These are phyloP conservation scores for Aspergillus brunneoviolaceus DNA, from an alignment of 2,329 filamentous ascomycete species.

Conservation along the genomic window DNA sequence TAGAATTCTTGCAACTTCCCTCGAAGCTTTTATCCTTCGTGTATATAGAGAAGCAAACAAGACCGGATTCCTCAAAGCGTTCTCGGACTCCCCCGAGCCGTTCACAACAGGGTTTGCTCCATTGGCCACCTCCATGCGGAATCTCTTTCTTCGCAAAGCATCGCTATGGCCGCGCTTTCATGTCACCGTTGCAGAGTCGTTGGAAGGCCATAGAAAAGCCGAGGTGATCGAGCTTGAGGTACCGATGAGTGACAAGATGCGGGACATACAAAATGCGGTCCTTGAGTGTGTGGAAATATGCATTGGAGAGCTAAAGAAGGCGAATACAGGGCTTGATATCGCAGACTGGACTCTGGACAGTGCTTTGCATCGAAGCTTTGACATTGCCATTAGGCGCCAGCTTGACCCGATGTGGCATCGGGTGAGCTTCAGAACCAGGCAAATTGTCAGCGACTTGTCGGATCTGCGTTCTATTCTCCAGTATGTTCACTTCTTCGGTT, in stretches of 20 bases:
- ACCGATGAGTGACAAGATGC: slow-evolving; percentile 93
- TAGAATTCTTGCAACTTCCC: slow-evolving; percentile 76
- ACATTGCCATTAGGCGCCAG: slow-evolving; percentile 81
- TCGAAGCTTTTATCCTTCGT: slow-evolving; percentile 92
- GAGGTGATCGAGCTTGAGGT: slow-evolving; percentile 97
- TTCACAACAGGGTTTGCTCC: slow-evolving; percentile 87
- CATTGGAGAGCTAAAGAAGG: slow-evolving; percentile 89
- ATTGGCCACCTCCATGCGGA: slow-evolving; percentile 85
- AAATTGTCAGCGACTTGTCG: slow-evolving; percentile 87
- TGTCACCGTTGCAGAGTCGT: slow-evolving; percentile 78
- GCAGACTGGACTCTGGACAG: slow-evolving; percentile 96
- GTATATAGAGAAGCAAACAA: slow-evolving; percentile 96
- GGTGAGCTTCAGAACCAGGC: slow-evolving; percentile 89
- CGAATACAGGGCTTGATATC: slow-evolving; percentile 86
- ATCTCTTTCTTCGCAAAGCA: slow-evolving; percentile 82
- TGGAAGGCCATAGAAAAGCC: slow-evolving; percentile 88
- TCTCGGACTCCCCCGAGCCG: slow-evolving; percentile 89
- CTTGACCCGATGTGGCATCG: slow-evolving; percentile 97
- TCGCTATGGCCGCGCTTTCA: slow-evolving; percentile 94
- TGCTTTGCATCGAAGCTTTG: slow-evolving; percentile 88
- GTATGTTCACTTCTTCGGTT: slow-evolving; percentile 34
- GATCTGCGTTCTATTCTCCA: slow-evolving; percentile 81
- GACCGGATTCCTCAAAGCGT: slow-evolving; percentile 88
- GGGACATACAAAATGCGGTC: slow-evolving; percentile 87
- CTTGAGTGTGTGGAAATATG: slow-evolving; percentile 95